phyloP scores from a whole-genome alignment of 176 grass and related monocot genomes.

The Poa pratensis region DNA sequence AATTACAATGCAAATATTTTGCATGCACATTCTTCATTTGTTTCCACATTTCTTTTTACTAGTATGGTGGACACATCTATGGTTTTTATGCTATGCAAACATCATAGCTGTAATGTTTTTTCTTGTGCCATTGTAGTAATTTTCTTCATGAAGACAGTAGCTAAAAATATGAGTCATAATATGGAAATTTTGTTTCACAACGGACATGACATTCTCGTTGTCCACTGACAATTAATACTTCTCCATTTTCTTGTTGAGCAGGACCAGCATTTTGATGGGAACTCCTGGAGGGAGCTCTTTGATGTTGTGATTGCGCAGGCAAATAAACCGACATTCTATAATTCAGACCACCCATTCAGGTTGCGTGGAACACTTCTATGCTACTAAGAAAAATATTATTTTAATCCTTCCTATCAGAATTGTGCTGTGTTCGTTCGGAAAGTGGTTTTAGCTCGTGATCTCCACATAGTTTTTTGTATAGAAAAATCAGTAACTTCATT shows the following conservation, averaged over 20 bases:
- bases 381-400: conserved; percentile 17
- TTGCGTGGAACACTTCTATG: conserved; percentile 41
- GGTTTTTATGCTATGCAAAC: neutral
- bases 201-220: neutral
- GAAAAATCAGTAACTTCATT: too few relatives aligned
- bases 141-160: neutral
- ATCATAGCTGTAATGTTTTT: neutral
- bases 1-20: conserved; percentile 1
- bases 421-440: neutral
- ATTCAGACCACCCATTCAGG: conserved; percentile 95
- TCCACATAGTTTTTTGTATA: too few relatives aligned
- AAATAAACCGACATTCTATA: conserved; percentile 95
- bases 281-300: conserved; percentile 96
- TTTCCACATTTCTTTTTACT: conserved; percentile 1
- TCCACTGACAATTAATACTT: conserved; percentile 16
- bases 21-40: neutral
- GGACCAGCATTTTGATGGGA: conserved; percentile 71
- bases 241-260: conserved; percentile 46
- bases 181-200: neutral
- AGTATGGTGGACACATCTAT: neutral
- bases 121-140: neutral
- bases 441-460: too few relatives aligned
- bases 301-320: conserved; percentile 98
- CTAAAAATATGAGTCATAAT: conserved; percentile 16
- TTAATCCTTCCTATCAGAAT: conserved; percentile 17